Evolutionary conservation across 2,329 filamentous ascomycete species (phyloP), one percentile per base, ranked within the genome.

Genomic region (Dothiorella sarmentorum): DNA sequence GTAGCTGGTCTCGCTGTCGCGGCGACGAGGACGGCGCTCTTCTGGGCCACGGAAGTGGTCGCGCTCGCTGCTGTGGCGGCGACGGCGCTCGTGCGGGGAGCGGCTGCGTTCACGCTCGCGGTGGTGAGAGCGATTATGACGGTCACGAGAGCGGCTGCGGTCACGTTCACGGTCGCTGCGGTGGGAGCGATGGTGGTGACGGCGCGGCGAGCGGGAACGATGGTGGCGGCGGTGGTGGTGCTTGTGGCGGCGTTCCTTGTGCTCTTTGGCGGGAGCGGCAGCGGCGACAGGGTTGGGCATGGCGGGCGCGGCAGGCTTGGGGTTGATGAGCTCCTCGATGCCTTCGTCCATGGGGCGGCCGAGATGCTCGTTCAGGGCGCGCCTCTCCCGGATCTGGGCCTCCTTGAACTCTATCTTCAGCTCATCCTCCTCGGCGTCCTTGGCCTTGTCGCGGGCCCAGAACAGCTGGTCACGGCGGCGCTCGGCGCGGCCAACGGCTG

Each of bases 321-420:
- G 35, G 42, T 40, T 27, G 18, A 57, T 29, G 9, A 35, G 42
- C 13, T 51, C 33, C 5, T 52, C 49, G 18, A 53, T 26, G 18
- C 66, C 67, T 45, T 70, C 73, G 58, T 64, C 71, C 59, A 64
- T 65, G 38, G 65, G 69, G 59, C 68, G 65, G 26, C 62, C 66
- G 20, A 40, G 43, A n/a, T 20, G 9, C 22, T 47, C 55, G 18
- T 58, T 45, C 22, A 47, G 3, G 3, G 43, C 33, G 20, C 10
- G 24, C 4, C 22, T 27, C 9, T 53, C 49, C 22, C 15, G 18
- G 24, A 53, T 38, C 17, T 53, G 33, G 11, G 26, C 35, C 22
- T 53, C 49, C 15, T 53, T 40, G 35, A 27, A 20, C 13, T 53
- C 49, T 11, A 20, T 27, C 24, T 27, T 27, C 10, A 53, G n/a